Conservation (phyloP, 352 stramenopile genomes). For the Globisporangium canariense region DNA sequence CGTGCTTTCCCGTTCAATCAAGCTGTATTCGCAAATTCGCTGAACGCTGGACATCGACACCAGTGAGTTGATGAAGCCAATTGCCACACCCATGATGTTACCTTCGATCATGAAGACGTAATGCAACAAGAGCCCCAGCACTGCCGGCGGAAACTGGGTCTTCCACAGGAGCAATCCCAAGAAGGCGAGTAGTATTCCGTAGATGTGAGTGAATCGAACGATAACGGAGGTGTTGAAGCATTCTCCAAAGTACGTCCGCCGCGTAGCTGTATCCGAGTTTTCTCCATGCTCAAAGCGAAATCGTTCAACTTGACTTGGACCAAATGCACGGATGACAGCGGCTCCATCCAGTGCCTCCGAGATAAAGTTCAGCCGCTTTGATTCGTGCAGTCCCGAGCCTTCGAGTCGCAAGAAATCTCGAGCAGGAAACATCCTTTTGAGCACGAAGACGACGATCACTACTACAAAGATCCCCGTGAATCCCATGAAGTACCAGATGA, state of each 20-base stretch:
- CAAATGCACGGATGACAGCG: not conserved
- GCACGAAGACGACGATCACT: not conserved
- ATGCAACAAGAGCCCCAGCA: not conserved
- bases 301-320: slow-evolving; percentile 2
- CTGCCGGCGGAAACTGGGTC: not conserved
- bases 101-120: slow-evolving; percentile 2
- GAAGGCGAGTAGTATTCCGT: not conserved
- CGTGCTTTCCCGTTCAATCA: not conserved
- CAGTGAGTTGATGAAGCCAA: not conserved
- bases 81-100: not conserved
- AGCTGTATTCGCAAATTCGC: not conserved
- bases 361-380: not conserved
- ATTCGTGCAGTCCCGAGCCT: not conserved
- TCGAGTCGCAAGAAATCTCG: not conserved
- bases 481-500: not conserved
- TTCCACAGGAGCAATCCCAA: not conserved
- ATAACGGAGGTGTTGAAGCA: not conserved
- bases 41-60: not conserved
- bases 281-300: not conserved
- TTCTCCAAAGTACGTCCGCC: not conserved
- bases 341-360: not conserved
- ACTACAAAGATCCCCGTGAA: not conserved
- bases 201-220: not conserved
- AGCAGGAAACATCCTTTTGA: not conserved
- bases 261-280: not conserved